Evolutionary conservation across 2,329 filamentous ascomycete species (phyloP).

Genomic region (Pyrenophora teres): DNA sequence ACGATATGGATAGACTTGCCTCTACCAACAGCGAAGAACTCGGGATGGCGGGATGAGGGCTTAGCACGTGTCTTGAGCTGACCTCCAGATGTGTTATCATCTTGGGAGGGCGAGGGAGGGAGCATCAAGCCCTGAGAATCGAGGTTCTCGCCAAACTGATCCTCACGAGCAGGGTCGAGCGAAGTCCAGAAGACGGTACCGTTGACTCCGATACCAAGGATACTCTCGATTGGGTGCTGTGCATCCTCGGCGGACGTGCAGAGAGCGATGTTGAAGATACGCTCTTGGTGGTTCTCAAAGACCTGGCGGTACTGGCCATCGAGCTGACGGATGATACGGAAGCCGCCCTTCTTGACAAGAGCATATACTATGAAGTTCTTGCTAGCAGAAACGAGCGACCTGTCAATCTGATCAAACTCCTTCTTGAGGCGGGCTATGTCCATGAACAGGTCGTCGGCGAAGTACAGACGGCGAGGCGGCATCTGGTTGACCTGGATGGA

Average conservation of each 20-base stretch:
- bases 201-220: slow-evolving; percentile 91
- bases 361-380: slow-evolving; percentile 93
- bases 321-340: slow-evolving; percentile 92
- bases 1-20: slow-evolving; percentile 96
- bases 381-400: slow-evolving; percentile 87
- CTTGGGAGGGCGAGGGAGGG: slow-evolving; percentile 81
- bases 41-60: slow-evolving; percentile 83
- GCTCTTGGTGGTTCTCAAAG: slow-evolving; percentile 88
- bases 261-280: slow-evolving; percentile 91
- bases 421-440: slow-evolving; percentile 95
- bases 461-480: slow-evolving; percentile 62
- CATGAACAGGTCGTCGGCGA: slow-evolving; percentile 81
- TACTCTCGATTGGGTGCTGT: slow-evolving; percentile 62
- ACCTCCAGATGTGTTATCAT: slow-evolving; percentile 88
- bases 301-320: slow-evolving; percentile 90
- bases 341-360: slow-evolving; percentile 88
- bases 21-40: slow-evolving; percentile 92
- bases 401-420: slow-evolving; percentile 96
- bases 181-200: slow-evolving; percentile 96
- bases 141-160: slow-evolving; percentile 74
- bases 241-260: slow-evolving; percentile 66
- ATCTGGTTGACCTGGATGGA: slow-evolving; percentile 72
- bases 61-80: slow-evolving; percentile 95
- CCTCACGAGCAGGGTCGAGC: slow-evolving; percentile 53
- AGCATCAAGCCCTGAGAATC: slow-evolving; percentile 88